These are phyloP conservation scores for Talaromyces funiculosus DNA, from an alignment of 2,329 filamentous ascomycete genomes.

Conservation along the genomic window DNA sequence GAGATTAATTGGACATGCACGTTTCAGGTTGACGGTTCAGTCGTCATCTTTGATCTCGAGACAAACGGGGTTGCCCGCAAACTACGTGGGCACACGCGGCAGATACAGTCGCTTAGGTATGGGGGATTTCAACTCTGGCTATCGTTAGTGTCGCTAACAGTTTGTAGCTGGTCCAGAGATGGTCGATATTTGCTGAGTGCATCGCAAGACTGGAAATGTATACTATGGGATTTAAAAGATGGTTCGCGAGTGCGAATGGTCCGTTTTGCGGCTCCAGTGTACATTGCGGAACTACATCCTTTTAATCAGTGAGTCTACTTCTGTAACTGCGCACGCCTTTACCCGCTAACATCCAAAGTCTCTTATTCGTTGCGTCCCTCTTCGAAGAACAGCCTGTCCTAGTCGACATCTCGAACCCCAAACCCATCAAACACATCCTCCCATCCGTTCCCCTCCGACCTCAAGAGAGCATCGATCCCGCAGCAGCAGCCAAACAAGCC, in stretches of 20 bases:
- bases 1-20: neutral
- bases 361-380: slow-evolving; percentile 81
- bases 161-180: slow-evolving; percentile 74
- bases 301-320: slow-evolving; percentile 63
- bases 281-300: slow-evolving; percentile 92
- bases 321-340: too few relatives aligned
- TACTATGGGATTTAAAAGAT: slow-evolving; percentile 85
- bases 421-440: slow-evolving; percentile 68
- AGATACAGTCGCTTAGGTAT: slow-evolving; percentile 78
- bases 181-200: slow-evolving; percentile 87
- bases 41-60: slow-evolving; percentile 95
- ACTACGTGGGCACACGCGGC: slow-evolving; percentile 83
- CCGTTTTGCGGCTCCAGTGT: slow-evolving; percentile 86
- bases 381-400: slow-evolving; percentile 90
- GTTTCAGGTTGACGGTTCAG: slow-evolving; percentile 70
- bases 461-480: slow-evolving; percentile 57
- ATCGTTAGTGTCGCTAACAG: neutral
- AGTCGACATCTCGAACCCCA: slow-evolving; percentile 68
- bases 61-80: slow-evolving; percentile 96
- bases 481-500: slow-evolving; percentile 70
- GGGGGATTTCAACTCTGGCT: neutral
- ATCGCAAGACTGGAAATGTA: slow-evolving; percentile 93
- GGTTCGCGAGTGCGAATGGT: slow-evolving; percentile 71
- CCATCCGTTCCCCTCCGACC: slow-evolving; percentile 76
- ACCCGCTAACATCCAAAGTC: slow-evolving; percentile 43